Evolutionary conservation across 208 protist species (phyloP), one percentile per base, ranked within the genome.

Genomic region (Crithidia sp.): DNA sequence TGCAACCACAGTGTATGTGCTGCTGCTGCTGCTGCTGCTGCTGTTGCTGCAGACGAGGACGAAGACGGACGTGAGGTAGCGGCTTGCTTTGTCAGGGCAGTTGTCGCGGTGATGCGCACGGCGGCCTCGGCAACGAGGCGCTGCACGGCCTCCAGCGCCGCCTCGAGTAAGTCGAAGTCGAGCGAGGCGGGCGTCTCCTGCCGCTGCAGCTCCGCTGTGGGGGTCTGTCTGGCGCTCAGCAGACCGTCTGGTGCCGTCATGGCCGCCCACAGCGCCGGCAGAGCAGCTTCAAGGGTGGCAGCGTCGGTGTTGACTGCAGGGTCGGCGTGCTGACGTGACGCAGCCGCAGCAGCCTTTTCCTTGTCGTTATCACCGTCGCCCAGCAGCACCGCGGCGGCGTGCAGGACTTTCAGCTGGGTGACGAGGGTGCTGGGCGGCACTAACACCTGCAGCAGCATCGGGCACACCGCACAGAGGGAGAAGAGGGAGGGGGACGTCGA

Each of bases 81-180:
- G 1, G 28, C 28, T 28, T 28, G 28, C 28, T 28, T 28, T 1
- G 28, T 28, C 28, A 28, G 28, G 28, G 28, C 28, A 28, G 28
- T 28, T 28, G 28, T 28, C 28, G 28, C 28, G 28, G 28, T 28
- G 28, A 28, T 28, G 28, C 74, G 68, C 45, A 69, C 77, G 12
- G 76, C 79, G 37, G 82, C 73, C 65, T 91, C 85, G 10, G 82
- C 85, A 3, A 79, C 62, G 43, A 87, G 70, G 16, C 77, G 76
- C 67, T 89, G 83, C 12, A 85, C 63, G n/a, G 83, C 74, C 47
- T 84, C 74, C 71, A 93, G 65, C 40, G 84, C 77, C 2, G 79
- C 82, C 67, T 89, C 79, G n/a, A 85, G 75, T 36, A 92, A 39
- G 36, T 67, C 79, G 71, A 84, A 92, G 72, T 92, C 87, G 17